Percentiles rank a stretch among this genome's conserved stretches.
phyloP scores from a whole-genome alignment of 257 asterid genomes.

The Nemophila menziesii region DNA sequence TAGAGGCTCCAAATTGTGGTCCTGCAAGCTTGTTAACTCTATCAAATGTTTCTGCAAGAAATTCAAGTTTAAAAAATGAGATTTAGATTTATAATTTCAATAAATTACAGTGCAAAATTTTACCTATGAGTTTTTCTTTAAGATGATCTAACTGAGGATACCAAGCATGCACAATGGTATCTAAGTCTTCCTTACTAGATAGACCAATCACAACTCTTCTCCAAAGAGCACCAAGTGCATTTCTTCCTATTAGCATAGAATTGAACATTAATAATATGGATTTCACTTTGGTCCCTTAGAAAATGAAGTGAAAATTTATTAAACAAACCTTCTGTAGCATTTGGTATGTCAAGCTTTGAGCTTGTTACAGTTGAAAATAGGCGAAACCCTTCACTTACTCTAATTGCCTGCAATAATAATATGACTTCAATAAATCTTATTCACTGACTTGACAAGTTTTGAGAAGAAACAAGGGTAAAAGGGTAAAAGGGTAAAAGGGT shows the following conservation, averaged over 20 bases:
- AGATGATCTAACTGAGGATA: constrained; percentile 54
- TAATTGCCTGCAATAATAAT: constrained; percentile 63
- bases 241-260: constrained; percentile 32
- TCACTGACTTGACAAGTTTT: background rate
- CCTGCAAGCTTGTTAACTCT: constrained; percentile 43
- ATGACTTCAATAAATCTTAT: too few species aligned
- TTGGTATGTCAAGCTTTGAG: constrained; percentile 49
- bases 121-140: constrained; percentile 58
- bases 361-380: constrained; percentile 76
- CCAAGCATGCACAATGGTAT: constrained; percentile 46
- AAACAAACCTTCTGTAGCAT: constrained; percentile 38
- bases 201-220: constrained; percentile 58
- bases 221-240: constrained; percentile 71
- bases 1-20: constrained; percentile 27
- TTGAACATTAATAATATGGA: background rate
- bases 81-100: constrained; percentile 5
- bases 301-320: background rate
- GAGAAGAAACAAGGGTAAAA: background rate
- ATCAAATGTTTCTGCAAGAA: constrained; percentile 55
- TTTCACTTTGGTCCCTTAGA: too few species aligned
- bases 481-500: background rate
- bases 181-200: constrained; percentile 47
- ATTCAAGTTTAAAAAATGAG: constrained; percentile 1
- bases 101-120: background rate
- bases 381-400: constrained; percentile 66